Evolutionary conservation across 1,284 basidiomycete species (phyloP).

Genomic region (Vanrija sp.): DNA sequence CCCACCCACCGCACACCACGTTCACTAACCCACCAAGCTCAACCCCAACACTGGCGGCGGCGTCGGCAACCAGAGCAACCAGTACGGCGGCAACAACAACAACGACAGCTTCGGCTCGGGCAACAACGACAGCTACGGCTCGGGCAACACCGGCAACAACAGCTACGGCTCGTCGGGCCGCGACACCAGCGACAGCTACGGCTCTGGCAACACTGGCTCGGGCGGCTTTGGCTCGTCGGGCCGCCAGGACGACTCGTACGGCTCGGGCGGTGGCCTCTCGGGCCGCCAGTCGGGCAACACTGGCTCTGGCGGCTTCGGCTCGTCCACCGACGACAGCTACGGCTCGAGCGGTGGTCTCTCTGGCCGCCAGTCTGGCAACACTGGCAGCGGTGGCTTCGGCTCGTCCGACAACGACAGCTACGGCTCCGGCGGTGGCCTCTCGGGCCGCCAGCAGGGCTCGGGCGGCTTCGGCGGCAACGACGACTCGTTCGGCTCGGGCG

Average conservation of each 20-base stretch:
- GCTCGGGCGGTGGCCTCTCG: background rate
- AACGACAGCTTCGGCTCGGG: constrained; percentile 4
- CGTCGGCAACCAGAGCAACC: background rate
- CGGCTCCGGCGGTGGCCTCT: constrained; percentile 4
- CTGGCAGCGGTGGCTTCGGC: background rate
- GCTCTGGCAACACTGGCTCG: background rate
- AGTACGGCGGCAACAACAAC: background rate
- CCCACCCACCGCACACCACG: background rate
- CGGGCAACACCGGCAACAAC: background rate
- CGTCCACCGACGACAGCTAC: background rate
- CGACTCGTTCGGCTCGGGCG: constrained; percentile 5
- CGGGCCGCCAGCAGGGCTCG: background rate
- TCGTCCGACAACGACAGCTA: constrained; percentile 1
- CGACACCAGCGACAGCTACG: constrained; percentile 3
- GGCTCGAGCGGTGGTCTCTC: background rate
- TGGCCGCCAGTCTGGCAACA: background rate
- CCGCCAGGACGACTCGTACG: background rate
- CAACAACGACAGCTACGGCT: background rate
- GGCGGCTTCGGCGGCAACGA: constrained; percentile 2
- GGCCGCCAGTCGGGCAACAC: too few species aligned
- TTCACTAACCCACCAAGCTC: background rate
- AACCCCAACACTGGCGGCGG: too few species aligned
- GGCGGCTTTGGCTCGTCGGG: background rate
- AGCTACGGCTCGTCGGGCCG: constrained; percentile 2
- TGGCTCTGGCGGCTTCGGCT: background rate